A percentile compares a stretch with the other conserved stretches of the same genome.
Conservation (phyloP, 129 eudicot genomes). For the Escallonia rubra region DNA sequence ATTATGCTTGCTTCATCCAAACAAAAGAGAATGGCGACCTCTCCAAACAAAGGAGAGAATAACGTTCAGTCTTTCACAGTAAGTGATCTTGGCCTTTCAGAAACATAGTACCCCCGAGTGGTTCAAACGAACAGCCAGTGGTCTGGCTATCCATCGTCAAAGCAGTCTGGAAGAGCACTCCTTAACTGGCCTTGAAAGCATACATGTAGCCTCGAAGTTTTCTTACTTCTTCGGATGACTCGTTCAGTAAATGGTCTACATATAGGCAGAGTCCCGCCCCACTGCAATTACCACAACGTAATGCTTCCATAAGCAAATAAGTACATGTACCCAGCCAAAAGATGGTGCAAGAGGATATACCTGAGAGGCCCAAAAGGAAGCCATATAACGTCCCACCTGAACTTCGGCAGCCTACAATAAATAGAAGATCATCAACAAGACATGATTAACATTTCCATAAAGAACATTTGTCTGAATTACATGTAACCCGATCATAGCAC, state of each 20-base stretch:
- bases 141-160: not conserved
- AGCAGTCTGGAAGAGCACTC: not conserved
- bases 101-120: not conserved
- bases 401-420: constrained; percentile 65
- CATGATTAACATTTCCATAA: not conserved
- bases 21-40: too few relatives aligned
- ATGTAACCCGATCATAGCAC: too few relatives aligned
- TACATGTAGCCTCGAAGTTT: constrained; percentile 81
- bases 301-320: not conserved
- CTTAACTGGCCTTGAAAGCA: constrained; percentile 53
- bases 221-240: constrained; percentile 73
- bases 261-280: constrained; percentile 62
- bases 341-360: constrained; percentile 24
- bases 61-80: too few relatives aligned
- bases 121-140: not conserved
- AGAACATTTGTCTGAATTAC: too few relatives aligned
- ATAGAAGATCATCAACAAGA: not conserved
- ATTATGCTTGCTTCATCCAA: too few relatives aligned
- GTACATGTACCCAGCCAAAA: not conserved
- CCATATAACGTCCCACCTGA: constrained; percentile 86
- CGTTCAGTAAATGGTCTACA: constrained; percentile 59
- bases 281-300: constrained; percentile 28
- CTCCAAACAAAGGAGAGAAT: too few relatives aligned
- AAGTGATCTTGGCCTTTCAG: too few relatives aligned
- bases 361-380: constrained; percentile 80